Evolutionary conservation across 2,329 filamentous ascomycete species (phyloP).

Genomic region (Knoxdaviesia proteae): DNA sequence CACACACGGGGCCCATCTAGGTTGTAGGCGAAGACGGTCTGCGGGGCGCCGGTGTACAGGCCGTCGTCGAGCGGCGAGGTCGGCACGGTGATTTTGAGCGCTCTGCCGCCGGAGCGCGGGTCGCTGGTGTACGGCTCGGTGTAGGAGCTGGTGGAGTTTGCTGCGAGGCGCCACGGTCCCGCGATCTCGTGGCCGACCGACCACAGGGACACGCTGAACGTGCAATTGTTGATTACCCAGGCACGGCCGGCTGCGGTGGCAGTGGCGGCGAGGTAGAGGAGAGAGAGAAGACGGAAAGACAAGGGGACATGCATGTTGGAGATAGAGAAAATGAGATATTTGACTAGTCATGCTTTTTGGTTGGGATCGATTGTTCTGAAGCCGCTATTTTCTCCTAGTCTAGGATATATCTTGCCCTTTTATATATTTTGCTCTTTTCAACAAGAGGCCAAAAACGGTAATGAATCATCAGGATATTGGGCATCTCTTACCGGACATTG

Average conservation of each 20-base stretch:
- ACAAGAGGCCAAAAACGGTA: too few relatives aligned
- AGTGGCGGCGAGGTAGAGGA: slow-evolving; percentile 9
- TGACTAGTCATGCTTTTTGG: too few relatives aligned
- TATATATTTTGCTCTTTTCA: too few relatives aligned
- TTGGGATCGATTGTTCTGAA: too few relatives aligned
- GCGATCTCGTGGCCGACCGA: slow-evolving; percentile 15
- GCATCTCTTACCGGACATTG: too few relatives aligned
- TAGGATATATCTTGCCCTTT: too few relatives aligned
- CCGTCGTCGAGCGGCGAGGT: slow-evolving; percentile 9
- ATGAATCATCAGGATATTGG: too few relatives aligned
- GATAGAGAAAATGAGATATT: too few relatives aligned
- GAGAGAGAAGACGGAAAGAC: too few relatives aligned
- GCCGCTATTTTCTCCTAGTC: too few relatives aligned
- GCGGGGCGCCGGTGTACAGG: slow-evolving; percentile 17
- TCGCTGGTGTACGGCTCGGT: slow-evolving; percentile 14
- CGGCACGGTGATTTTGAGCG: slow-evolving; percentile 16
- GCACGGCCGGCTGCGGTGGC: slow-evolving; percentile 14
- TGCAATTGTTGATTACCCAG: slow-evolving; percentile 16
- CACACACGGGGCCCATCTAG: slow-evolving; percentile 14
- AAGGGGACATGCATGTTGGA: too few relatives aligned
- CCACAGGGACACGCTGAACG: slow-evolving; percentile 15
- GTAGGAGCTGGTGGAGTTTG: slow-evolving; percentile 10
- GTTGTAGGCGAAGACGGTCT: slow-evolving; percentile 19
- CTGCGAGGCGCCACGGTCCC: slow-evolving; percentile 8
- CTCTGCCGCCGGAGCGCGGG: slow-evolving; percentile 15